A percentile compares a stretch with the other conserved stretches of the same genome.
These are phyloP conservation scores for Mycena amicta DNA, from an alignment of 768 basidiomycete genomes.

Conservation along the genomic window DNA sequence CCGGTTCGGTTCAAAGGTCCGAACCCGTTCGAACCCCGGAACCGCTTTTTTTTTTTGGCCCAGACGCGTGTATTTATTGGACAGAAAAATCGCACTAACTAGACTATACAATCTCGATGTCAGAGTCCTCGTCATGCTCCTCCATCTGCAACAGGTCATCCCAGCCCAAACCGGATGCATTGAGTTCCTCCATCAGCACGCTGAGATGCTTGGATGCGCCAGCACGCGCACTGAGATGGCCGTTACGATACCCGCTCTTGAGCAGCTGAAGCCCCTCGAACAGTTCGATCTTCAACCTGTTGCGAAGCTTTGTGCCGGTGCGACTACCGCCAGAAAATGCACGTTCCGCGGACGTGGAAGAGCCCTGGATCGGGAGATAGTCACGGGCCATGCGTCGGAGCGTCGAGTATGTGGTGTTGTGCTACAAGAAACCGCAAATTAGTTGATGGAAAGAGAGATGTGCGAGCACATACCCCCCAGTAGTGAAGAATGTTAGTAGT, in stretches of 20 bases:
- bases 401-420: constrained; percentile 12
- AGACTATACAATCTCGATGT: too few species aligned
- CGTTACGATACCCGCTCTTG: constrained; percentile 22
- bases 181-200: neutral
- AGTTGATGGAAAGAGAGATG: neutral
- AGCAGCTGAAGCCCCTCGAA: constrained; percentile 25
- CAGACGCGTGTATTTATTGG: too few species aligned
- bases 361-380: constrained; percentile 30
- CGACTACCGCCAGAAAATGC: constrained; percentile 29
- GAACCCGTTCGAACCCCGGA: too few species aligned
- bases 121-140: too few species aligned
- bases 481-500: constrained; percentile 6
- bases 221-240: neutral
- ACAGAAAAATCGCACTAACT: too few species aligned
- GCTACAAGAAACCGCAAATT: constrained; percentile 10
- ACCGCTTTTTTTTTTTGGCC: too few species aligned
- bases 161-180: too few species aligned
- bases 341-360: constrained; percentile 27
- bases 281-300: constrained; percentile 6
- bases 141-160: too few species aligned
- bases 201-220: neutral
- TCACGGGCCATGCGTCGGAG: constrained; percentile 17
- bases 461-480: neutral
- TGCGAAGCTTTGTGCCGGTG: constrained; percentile 20
- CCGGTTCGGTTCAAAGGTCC: too few species aligned